Conservation (phyloP, 2,329 filamentous ascomycete genomes). For the Diaporthe aspalathi region DNA sequence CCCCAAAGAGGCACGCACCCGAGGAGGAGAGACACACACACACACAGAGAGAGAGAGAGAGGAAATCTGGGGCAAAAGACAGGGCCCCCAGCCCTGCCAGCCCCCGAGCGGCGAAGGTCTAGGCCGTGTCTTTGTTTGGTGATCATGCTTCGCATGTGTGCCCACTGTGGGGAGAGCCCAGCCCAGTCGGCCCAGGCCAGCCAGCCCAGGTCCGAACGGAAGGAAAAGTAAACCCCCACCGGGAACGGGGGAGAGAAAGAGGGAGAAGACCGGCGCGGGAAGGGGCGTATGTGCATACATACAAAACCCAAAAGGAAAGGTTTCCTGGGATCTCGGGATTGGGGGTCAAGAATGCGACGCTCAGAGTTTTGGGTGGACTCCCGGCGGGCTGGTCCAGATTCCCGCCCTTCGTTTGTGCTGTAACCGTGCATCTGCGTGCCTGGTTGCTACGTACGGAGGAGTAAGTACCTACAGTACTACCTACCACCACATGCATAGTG, state of each 20-base stretch:
- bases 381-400: constrained; percentile 21
- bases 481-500: no score
- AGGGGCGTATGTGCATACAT: no score
- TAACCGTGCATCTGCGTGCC: no score
- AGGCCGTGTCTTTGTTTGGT: constrained; percentile 2
- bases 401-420: background rate
- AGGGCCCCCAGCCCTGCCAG: background rate
- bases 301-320: no score
- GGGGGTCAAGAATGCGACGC: background rate
- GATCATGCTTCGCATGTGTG: constrained; percentile 22
- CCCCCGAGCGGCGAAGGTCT: constrained; percentile 20
- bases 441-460: no score
- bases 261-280: no score
- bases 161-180: background rate
- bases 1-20: background rate
- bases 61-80: background rate
- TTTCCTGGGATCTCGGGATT: background rate
- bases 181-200: background rate
- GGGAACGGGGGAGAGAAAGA: background rate
- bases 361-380: constrained; percentile 12
- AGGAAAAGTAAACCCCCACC: no score
- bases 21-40: background rate
- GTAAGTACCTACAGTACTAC: no score
- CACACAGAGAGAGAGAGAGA: no score
- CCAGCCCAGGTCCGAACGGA: no score